Evolutionary conservation across 352 stramenopile genomes (phyloP).

Genomic region (Phytophthora podocarpi): DNA sequence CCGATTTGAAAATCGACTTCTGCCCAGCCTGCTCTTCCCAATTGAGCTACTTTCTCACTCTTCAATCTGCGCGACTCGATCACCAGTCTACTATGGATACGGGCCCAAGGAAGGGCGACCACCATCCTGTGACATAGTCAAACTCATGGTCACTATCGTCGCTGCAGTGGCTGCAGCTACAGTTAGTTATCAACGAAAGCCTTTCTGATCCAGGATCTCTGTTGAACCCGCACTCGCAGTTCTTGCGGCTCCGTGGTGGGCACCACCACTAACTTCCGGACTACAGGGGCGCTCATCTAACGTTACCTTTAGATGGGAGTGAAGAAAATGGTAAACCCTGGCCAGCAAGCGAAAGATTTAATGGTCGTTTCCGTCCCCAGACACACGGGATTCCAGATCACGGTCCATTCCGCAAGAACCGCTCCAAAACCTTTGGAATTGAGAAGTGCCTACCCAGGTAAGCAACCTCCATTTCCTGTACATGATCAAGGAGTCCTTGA

Average conservation of each 20-base stretch:
- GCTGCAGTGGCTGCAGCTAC: constrained; percentile 6
- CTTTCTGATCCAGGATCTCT: not conserved
- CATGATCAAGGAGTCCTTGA: no score
- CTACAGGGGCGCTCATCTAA: not conserved
- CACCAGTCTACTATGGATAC: not conserved
- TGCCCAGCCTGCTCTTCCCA: not conserved
- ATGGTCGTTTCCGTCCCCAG: not conserved
- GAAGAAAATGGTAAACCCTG: not conserved
- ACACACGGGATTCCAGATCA: not conserved
- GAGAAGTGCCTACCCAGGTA: not conserved
- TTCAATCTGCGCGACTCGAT: constrained; percentile 1
- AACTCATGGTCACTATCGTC: constrained; percentile 1
- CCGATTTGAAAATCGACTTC: no score
- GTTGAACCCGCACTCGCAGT: not conserved
- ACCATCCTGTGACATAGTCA: not conserved
- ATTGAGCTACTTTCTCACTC: constrained; percentile 5
- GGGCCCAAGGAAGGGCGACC: not conserved
- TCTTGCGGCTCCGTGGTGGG: not conserved
- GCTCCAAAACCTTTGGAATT: no score
- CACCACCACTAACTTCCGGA: constrained; percentile 4
- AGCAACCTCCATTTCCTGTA: not conserved
- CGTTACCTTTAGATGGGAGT: constrained; percentile 1
- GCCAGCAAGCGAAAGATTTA: constrained; percentile 1
- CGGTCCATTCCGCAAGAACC: not conserved
- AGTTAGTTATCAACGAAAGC: constrained; percentile 6